Evolutionary conservation across 2,329 filamentous ascomycete genomes (phyloP).

Genomic region (Pseudocercospora vitis): DNA sequence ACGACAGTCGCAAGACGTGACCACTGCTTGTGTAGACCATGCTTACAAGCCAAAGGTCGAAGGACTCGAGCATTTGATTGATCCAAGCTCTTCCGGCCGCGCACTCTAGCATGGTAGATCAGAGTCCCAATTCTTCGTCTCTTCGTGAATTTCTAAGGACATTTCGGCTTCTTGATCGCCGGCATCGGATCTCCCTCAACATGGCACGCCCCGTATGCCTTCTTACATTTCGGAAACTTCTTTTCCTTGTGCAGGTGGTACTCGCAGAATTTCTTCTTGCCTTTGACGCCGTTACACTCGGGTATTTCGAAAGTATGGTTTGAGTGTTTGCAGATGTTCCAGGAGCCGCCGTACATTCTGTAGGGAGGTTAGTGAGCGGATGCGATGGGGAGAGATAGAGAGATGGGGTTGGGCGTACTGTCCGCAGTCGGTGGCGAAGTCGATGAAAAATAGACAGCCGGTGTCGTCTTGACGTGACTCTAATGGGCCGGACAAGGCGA

Average conservation of each 20-base stretch:
- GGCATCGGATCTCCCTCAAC: not conserved
- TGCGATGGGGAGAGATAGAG: not conserved
- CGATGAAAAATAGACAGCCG: slow-evolving; percentile 4
- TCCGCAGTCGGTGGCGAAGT: slow-evolving; percentile 10
- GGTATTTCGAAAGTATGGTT: slow-evolving; percentile 10
- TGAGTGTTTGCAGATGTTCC: slow-evolving; percentile 12
- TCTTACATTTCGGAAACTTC: too few relatives aligned
- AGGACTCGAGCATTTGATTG: too few relatives aligned
- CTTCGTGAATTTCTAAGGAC: too few relatives aligned
- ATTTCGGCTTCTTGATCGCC: not conserved
- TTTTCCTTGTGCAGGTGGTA: slow-evolving; percentile 8
- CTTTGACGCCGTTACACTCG: slow-evolving; percentile 11
- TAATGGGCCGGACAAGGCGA: not conserved
- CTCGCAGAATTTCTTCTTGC: slow-evolving; percentile 12
- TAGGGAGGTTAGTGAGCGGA: not conserved
- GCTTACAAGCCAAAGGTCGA: too few relatives aligned
- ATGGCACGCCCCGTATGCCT: slow-evolving; percentile 14
- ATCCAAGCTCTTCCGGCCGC: too few relatives aligned
- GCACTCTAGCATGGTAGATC: too few relatives aligned
- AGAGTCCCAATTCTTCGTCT: too few relatives aligned
- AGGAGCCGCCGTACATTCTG: slow-evolving; percentile 17
- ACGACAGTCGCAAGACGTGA: too few relatives aligned
- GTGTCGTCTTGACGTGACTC: not conserved
- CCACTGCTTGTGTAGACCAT: too few relatives aligned
- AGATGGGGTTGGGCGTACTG: not conserved